Conservation (phyloP, 768 basidiomycete genomes). For the Fomitopsis serialis region DNA sequence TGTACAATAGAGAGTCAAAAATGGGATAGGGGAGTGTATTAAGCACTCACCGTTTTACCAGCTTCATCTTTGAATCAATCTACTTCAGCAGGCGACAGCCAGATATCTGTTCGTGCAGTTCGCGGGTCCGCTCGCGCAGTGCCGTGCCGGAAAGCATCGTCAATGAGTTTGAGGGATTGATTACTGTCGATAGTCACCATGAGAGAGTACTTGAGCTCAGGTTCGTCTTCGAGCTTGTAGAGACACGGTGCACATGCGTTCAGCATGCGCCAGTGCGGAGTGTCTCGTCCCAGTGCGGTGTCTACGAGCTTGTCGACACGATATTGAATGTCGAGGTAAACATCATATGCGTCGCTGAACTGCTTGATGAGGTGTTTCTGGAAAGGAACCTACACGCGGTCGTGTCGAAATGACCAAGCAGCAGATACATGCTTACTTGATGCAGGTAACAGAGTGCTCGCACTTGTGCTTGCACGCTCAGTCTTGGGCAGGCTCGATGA, state of each 20-base stretch:
- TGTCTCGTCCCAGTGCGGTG: constrained; percentile 11
- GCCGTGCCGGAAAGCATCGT: constrained; percentile 1
- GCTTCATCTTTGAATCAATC: constrained; percentile 19
- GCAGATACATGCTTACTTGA: too few species aligned
- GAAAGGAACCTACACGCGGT: not conserved
- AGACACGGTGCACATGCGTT: constrained; percentile 23
- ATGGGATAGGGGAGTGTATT: too few species aligned
- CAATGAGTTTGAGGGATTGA: constrained; percentile 14
- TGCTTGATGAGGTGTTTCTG: constrained; percentile 7
- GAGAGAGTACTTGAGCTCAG: constrained; percentile 10
- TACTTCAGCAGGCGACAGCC: constrained; percentile 7
- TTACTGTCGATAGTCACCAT: constrained; percentile 18
- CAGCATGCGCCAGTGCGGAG: constrained; percentile 18
- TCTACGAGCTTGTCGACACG: constrained; percentile 10
- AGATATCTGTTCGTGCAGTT: constrained; percentile 2
- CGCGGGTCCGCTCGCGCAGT: not conserved
- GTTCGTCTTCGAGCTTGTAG: constrained; percentile 12
- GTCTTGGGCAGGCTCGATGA: constrained; percentile 19
- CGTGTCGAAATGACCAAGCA: not conserved
- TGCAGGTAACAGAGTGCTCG: constrained; percentile 15
- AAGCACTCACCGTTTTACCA: too few species aligned
- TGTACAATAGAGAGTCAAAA: too few species aligned
- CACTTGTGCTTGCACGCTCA: constrained; percentile 18
- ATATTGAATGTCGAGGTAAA: constrained; percentile 20
- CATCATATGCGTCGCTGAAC: constrained; percentile 21